Conservation (phyloP, 2,329 filamentous ascomycete species). For the Cryphonectria japonica region DNA sequence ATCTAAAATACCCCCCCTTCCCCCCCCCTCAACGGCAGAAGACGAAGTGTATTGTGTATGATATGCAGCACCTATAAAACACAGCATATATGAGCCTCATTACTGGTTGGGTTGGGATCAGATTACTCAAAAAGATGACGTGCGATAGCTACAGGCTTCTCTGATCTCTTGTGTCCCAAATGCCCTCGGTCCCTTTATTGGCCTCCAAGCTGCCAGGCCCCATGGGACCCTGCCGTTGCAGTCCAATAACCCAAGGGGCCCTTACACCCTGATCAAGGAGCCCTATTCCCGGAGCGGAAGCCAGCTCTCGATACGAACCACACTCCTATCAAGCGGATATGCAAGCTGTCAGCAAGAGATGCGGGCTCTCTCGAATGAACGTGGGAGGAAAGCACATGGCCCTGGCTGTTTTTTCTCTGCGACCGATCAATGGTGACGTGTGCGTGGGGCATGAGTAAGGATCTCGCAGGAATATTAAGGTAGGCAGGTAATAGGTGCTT, state of each 20-base stretch:
- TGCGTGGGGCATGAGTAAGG: not conserved
- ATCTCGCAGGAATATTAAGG: not conserved
- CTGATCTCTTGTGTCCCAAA: too few relatives aligned
- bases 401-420: not conserved
- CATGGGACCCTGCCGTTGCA: not conserved
- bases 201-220: not conserved
- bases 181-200: not conserved
- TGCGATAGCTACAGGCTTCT: not conserved
- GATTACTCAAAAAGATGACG: not conserved
- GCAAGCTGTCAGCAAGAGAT: not conserved
- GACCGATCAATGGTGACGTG: not conserved
- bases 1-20: too few relatives aligned
- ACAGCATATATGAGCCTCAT: not conserved
- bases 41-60: not conserved
- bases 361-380: not conserved
- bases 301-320: conserved; percentile 17
- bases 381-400: not conserved
- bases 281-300: conserved; percentile 23
- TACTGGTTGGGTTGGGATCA: not conserved
- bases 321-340: not conserved
- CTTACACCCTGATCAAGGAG: conserved; percentile 14
- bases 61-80: not conserved
- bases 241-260: conserved; percentile 10
- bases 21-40: not conserved
- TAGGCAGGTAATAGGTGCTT: not conserved